Conservation (phyloP, 1,284 basidiomycete genomes). For the Tilletia walkeri region DNA sequence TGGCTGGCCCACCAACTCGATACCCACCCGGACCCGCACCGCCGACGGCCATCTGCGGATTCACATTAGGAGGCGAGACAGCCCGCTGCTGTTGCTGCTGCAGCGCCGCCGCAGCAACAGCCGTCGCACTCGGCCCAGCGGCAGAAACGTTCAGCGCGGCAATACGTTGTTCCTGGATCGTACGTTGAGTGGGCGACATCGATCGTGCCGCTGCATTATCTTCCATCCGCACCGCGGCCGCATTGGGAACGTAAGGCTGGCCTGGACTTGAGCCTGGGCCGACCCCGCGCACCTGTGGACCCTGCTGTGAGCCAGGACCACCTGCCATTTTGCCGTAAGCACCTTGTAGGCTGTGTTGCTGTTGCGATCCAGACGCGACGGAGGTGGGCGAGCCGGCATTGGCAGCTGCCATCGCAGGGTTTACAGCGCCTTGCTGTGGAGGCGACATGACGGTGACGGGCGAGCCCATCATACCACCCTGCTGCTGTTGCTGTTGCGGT, state of each 20-base stretch:
- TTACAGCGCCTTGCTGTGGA: constrained; percentile 11
- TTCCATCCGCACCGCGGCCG: constrained; percentile 2
- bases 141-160: constrained; percentile 1
- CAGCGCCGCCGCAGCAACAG: neutral
- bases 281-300: neutral
- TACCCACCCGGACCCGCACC: neutral
- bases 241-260: neutral
- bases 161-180: constrained; percentile 16
- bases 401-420: constrained; percentile 4
- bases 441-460: constrained; percentile 19
- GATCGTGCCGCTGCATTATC: neutral
- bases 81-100: constrained; percentile 16
- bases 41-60: neutral
- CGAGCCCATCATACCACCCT: neutral
- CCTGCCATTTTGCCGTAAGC: constrained; percentile 9
- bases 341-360: neutral
- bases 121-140: neutral
- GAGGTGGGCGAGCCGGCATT: constrained; percentile 16
- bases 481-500: constrained; percentile 19
- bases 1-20: neutral
- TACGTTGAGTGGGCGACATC: constrained; percentile 12
- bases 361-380: constrained; percentile 5
- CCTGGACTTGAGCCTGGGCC: neutral
- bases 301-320: neutral
- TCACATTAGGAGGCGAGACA: constrained; percentile 5